phyloP scores from a whole-genome alignment of 2,329 filamentous ascomycete species.

The Chalaropsis ovoidea region DNA sequence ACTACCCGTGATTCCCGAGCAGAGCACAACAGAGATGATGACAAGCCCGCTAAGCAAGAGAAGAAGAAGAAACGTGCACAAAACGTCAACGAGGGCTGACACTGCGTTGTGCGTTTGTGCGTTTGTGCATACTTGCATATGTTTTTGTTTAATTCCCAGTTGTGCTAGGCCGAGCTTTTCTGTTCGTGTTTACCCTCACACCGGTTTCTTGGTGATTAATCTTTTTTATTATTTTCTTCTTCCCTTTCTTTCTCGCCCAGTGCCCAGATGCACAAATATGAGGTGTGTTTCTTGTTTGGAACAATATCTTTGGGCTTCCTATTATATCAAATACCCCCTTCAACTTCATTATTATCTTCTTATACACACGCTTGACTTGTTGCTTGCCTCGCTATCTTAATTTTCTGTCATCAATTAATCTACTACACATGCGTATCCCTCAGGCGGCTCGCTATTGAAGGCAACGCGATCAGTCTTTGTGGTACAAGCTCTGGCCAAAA shows the following conservation, averaged over 20 bases:
- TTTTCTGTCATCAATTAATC: not conserved
- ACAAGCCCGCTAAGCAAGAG: not conserved
- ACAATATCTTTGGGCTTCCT: not conserved
- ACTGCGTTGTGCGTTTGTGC: not conserved
- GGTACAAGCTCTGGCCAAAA: not conserved
- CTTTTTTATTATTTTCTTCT: not conserved
- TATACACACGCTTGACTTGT: slow-evolving; percentile 5
- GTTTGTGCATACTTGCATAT: slow-evolving; percentile 4
- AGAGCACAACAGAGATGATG: slow-evolving; percentile 1
- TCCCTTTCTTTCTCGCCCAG: not conserved
- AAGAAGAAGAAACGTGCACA: slow-evolving; percentile 4
- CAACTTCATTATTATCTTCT: not conserved
- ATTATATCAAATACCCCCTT: not conserved
- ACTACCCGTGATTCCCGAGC: not conserved
- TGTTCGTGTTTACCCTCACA: not conserved
- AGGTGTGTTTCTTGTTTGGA: not conserved
- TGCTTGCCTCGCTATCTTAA: not conserved
- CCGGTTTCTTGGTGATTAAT: not conserved
- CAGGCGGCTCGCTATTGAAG: not conserved
- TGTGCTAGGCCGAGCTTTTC: not conserved
- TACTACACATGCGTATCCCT: not conserved
- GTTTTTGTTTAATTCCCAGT: not conserved
- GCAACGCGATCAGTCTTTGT: too few species aligned
- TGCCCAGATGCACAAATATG: not conserved
- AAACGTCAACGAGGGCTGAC: not conserved